Conservation (phyloP, 2,329 filamentous ascomycete species). For the Aspergillus puulaauensis region DNA sequence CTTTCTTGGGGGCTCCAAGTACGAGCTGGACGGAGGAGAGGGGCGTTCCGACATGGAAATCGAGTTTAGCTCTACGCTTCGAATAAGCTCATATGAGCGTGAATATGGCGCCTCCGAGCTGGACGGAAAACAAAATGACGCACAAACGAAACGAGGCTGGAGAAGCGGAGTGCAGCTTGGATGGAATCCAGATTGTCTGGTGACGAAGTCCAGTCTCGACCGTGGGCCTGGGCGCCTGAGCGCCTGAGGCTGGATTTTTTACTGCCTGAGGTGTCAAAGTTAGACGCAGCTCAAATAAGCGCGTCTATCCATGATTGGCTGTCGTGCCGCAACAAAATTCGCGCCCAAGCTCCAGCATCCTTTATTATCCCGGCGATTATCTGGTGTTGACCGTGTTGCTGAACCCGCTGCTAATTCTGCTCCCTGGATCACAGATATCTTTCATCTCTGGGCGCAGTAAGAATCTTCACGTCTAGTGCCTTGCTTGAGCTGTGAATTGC, state of each 20-base stretch:
- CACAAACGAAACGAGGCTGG: not conserved
- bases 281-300: slow-evolving; percentile 17
- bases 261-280: slow-evolving; percentile 7
- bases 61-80: slow-evolving; percentile 11
- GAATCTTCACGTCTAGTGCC: slow-evolving; percentile 9
- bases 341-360: not conserved
- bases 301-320: slow-evolving; percentile 10
- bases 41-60: slow-evolving; percentile 38
- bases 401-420: slow-evolving; percentile 2
- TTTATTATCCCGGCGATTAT: slow-evolving; percentile 5
- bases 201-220: slow-evolving; percentile 9
- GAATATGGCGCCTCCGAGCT: slow-evolving; percentile 3
- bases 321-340: slow-evolving; percentile 5
- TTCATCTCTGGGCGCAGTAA: slow-evolving; percentile 23
- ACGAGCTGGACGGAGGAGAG: slow-evolving; percentile 38
- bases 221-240: slow-evolving; percentile 1
- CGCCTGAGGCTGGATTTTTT: slow-evolving; percentile 12
- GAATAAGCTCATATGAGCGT: slow-evolving; percentile 22
- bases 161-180: slow-evolving; percentile 1
- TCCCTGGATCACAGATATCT: not conserved
- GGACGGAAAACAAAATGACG: slow-evolving; percentile 13
- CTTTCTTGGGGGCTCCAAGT: slow-evolving; percentile 55
- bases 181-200: slow-evolving; percentile 9
- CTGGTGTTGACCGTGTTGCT: not conserved
- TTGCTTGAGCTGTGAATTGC: not conserved